Conservation (phyloP, 73 alveolate genomes). For the Paramecium biaurelia region DNA sequence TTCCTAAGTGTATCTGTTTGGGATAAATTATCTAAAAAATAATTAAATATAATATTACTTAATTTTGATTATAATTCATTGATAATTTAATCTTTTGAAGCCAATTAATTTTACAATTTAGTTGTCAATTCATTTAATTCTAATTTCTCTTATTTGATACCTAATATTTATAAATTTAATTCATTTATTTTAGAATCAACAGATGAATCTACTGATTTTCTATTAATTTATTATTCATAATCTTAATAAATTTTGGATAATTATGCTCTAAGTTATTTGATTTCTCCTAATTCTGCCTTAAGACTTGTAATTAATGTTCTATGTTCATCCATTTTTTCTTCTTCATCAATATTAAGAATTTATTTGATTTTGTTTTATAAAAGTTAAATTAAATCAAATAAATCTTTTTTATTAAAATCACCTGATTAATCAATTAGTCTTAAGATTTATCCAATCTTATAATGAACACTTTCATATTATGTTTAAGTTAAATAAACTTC, state of each 20-base stretch:
- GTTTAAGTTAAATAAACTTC: background rate
- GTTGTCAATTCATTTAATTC: background rate
- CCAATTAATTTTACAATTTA: background rate
- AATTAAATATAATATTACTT: background rate
- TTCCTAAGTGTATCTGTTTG: background rate
- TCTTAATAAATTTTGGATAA: constrained; percentile 25
- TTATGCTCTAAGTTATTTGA: background rate
- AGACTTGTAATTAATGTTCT: background rate
- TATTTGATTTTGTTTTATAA: background rate
- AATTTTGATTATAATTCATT: background rate
- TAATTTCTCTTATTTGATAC: constrained; percentile 15
- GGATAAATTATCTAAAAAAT: background rate
- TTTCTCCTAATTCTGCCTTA: background rate
- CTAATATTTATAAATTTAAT: background rate
- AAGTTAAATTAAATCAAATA: background rate
- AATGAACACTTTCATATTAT: background rate
- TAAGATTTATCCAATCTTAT: background rate
- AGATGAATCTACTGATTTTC: background rate
- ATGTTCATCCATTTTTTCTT: constrained; percentile 51
- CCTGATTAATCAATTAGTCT: background rate
- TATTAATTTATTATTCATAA: background rate
- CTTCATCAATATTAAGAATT: background rate
- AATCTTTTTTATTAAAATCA: background rate
- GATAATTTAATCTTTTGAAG: background rate
- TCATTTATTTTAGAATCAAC: constrained; percentile 16